Base-by-base conservation (phyloP, 1,284 basidiomycete species). In the Cystobasidiaceae sp. region DNA sequence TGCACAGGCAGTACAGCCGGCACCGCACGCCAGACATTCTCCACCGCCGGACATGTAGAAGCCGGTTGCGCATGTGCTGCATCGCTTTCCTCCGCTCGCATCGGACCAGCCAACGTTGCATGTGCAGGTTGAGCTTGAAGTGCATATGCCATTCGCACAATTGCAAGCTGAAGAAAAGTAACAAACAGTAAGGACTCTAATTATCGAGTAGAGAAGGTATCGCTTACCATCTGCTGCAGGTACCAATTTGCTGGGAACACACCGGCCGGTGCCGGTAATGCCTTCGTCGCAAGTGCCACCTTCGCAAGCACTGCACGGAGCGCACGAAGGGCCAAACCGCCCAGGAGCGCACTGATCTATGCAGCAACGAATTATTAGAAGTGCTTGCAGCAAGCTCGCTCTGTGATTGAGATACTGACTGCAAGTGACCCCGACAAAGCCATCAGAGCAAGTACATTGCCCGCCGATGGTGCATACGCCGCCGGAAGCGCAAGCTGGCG, bases 91-190 rank as follows among this genome's bases (percentile, higher is more conserved):
- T 81, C 82, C 72, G 49, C 76, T 87, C 49, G 79, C 84, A 0
- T 82, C 82, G 1, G 82, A 83, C 86, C 87, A 91, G 0, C 89
- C 89, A 0, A 84, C 74, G 70, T 86, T 86, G 72, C 89, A 91
- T 0, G 82, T 77, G 72, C 89, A 91, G 67, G 83, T 81, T 3
- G 71, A 69, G 8, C 68, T 58, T 9, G 80, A 72, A 0, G 80
- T 81, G 74, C 89, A 91, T 52, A 83, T 75, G 0, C 89, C 89
- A 70, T 90, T 90, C 54, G 85, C 68, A 72, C 89, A 91, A 71
- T 87, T 86, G 76, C 89, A 91, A 3, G 80, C 82, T 56, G 25
- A 17, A 19, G 1, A 5, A n/a, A 39, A 6, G 7, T 37, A n/a
- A n/a, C n/a, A n/a, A n/a, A n/a, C n/a, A n/a, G n/a, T n/a, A n/a